Evolutionary conservation across 2,329 filamentous ascomycete genomes (phyloP).

Genomic region (Drechslerella coelobrocha): DNA sequence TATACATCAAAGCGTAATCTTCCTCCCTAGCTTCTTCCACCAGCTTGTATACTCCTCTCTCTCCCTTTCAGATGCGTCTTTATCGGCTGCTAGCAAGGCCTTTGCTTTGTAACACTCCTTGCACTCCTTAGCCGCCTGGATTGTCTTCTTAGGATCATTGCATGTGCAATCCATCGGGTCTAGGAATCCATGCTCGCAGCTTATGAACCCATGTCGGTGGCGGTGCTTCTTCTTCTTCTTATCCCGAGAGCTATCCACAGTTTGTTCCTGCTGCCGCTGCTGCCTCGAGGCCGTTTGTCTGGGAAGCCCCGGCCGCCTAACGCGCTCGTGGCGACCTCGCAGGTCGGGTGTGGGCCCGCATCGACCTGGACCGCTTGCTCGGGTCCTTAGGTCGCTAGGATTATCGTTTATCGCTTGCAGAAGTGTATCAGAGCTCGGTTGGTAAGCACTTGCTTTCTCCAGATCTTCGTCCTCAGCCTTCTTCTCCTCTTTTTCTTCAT

Average conservation of each 20-base stretch:
- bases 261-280: neutral
- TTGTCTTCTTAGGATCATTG: constrained; percentile 3
- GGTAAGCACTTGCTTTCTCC: constrained; percentile 15
- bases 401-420: neutral
- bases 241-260: neutral
- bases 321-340: neutral
- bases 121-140: constrained; percentile 4
- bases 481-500: constrained; percentile 1
- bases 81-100: neutral
- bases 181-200: constrained; percentile 18
- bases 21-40: constrained; percentile 22
- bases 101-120: constrained; percentile 4
- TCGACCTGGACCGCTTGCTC: no score
- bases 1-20: constrained; percentile 7
- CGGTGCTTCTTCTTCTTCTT: neutral
- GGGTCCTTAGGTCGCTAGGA: no score
- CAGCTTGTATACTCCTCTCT: constrained; percentile 1
- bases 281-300: neutral
- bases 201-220: constrained; percentile 19
- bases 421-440: neutral
- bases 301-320: neutral
- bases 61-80: neutral
- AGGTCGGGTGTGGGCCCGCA: neutral
- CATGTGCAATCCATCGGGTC: constrained; percentile 42
- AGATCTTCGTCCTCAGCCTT: neutral